phyloP scores from a whole-genome alignment of 345 rosid species.

The Capsella bursapastoris region DNA sequence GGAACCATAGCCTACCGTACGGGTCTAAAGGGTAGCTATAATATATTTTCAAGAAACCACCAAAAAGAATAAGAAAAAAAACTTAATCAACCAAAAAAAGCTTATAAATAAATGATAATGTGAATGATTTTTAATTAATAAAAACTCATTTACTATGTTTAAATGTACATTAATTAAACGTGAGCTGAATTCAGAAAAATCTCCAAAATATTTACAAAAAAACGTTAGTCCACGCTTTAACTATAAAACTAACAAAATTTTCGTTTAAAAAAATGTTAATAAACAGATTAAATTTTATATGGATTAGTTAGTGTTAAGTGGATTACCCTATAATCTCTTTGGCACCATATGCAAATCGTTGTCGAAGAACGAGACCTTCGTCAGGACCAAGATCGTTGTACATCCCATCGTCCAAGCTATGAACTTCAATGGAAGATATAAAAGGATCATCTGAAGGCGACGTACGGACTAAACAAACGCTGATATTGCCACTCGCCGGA shows the following conservation, averaged over 20 bases:
- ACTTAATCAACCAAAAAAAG: background rate
- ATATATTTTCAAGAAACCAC: background rate
- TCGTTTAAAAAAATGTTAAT: background rate
- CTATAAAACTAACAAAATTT: background rate
- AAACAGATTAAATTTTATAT: background rate
- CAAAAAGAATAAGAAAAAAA: background rate
- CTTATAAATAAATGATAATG: background rate
- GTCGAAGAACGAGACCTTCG: constrained; percentile 19
- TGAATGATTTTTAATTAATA: background rate
- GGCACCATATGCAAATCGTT: constrained; percentile 21
- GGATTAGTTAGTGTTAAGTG: background rate
- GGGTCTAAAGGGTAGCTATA: constrained; percentile 16
- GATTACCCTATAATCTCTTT: constrained; percentile 15
- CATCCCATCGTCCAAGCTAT: constrained; percentile 15
- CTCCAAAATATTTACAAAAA: background rate
- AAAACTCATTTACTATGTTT: background rate
- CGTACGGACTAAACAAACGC: constrained; percentile 21
- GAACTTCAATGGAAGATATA: constrained; percentile 35
- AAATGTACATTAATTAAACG: background rate
- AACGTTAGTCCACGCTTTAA: background rate
- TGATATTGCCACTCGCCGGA: constrained; percentile 11
- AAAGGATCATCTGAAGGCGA: constrained; percentile 8
- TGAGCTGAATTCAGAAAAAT: background rate
- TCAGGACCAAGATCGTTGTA: constrained; percentile 20
- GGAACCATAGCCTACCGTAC: constrained; percentile 22